These are phyloP conservation scores for Exophiala phaeomuriformis DNA, from an alignment of 2,329 filamentous ascomycete species.

Conservation along the genomic window DNA sequence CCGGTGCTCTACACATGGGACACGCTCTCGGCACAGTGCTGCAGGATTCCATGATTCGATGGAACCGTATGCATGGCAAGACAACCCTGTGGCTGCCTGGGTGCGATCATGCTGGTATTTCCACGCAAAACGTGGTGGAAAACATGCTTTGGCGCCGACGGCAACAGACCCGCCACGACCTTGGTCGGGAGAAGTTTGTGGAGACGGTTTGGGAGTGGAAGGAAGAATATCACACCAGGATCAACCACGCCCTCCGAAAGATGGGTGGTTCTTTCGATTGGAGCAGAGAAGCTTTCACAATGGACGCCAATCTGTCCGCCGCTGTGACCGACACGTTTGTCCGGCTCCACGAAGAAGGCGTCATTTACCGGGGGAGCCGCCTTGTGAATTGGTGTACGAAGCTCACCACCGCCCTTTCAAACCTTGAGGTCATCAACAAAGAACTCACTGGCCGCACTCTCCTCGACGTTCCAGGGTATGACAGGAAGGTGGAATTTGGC, in stretches of 20 bases:
- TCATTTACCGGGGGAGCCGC: slow-evolving; percentile 86
- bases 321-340: slow-evolving; percentile 87
- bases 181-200: slow-evolving; percentile 74
- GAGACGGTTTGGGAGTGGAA: slow-evolving; percentile 91
- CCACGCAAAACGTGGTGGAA: slow-evolving; percentile 92
- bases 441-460: slow-evolving; percentile 79
- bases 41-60: slow-evolving; percentile 81
- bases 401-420: slow-evolving; percentile 85
- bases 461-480: slow-evolving; percentile 84
- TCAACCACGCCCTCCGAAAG: slow-evolving; percentile 74
- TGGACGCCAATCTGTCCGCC: slow-evolving; percentile 76
- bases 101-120: slow-evolving; percentile 93
- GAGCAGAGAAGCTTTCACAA: slow-evolving; percentile 89
- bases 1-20: slow-evolving; percentile 85
- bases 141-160: slow-evolving; percentile 89
- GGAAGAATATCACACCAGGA: slow-evolving; percentile 80
- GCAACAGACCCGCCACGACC: slow-evolving; percentile 81
- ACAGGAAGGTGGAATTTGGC: slow-evolving; percentile 94
- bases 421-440: slow-evolving; percentile 86
- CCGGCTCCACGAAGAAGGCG: slow-evolving; percentile 80
- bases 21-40: slow-evolving; percentile 81
- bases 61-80: slow-evolving; percentile 83
- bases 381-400: slow-evolving; percentile 94
- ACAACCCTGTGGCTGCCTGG: slow-evolving; percentile 84
- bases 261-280: slow-evolving; percentile 92